Conservation (phyloP, 768 basidiomycete genomes). For the Naganishia onofrii region DNA sequence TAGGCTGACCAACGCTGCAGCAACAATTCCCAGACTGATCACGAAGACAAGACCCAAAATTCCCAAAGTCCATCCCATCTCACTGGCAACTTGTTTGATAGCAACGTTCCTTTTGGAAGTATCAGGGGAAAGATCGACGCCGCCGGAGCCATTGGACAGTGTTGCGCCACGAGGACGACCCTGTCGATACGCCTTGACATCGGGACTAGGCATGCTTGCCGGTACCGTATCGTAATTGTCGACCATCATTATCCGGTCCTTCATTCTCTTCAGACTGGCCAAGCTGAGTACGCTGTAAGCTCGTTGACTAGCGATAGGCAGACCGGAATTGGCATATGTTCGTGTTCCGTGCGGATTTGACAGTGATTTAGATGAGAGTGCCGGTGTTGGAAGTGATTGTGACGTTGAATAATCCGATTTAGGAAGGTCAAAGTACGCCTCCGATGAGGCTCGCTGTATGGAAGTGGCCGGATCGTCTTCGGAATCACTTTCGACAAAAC, state of each 20-base stretch:
- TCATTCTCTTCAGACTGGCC: neutral
- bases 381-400: conserved; percentile 8
- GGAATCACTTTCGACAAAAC: conserved; percentile 7
- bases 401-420: conserved; percentile 6
- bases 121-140: neutral
- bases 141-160: neutral
- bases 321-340: neutral
- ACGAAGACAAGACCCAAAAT: conserved; percentile 41
- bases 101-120: conserved; percentile 28
- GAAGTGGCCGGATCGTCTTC: neutral
- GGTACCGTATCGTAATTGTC: neutral
- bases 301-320: conserved; percentile 10
- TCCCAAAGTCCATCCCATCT: conserved; percentile 47
- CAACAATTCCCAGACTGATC: conserved; percentile 39
- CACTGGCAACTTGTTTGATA: conserved; percentile 36
- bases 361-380: conserved; percentile 5
- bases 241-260: conserved; percentile 5
- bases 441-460: neutral
- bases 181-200: conserved; percentile 19
- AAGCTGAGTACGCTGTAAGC: neutral
- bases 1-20: conserved; percentile 43
- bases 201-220: conserved; percentile 14
- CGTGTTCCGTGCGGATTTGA: conserved; percentile 1
- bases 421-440: conserved; percentile 19
- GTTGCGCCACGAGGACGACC: conserved; percentile 19